A percentile compares a stretch with the other conserved stretches of the same genome.
These are phyloP conservation scores for Podospora anserina DNA, from an alignment of 495 filamentous ascomycete species.

Conservation along the genomic window DNA sequence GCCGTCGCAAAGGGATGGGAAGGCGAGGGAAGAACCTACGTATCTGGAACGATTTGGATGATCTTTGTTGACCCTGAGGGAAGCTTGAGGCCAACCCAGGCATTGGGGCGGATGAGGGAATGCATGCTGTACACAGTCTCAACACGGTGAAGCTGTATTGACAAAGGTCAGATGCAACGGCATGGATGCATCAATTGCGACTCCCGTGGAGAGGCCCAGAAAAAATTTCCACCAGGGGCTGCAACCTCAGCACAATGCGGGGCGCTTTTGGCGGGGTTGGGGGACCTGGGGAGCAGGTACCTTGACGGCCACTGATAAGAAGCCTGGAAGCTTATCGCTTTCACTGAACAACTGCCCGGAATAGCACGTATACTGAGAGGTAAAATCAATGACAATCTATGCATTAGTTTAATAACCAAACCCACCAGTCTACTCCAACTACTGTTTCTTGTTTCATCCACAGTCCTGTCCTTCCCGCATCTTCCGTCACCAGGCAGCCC, in stretches of 20 bases:
- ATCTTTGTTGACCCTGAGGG: constrained; percentile 65
- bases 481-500: no score
- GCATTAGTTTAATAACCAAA: background rate
- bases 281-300: constrained; percentile 7
- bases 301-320: constrained; percentile 18
- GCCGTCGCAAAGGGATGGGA: background rate
- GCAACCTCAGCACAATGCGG: constrained; percentile 11
- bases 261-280: constrained; percentile 10
- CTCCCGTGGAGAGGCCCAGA: background rate
- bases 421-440: background rate
- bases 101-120: constrained; percentile 56
- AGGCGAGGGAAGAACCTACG: constrained; percentile 54
- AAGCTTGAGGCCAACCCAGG: constrained; percentile 63
- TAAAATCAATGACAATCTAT: no score
- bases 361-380: background rate
- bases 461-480: background rate
- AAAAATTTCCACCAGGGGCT: constrained; percentile 15
- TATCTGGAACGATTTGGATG: constrained; percentile 65
- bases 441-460: background rate
- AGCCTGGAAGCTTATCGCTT: background rate
- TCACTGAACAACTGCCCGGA: background rate
- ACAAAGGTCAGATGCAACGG: background rate
- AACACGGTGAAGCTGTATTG: background rate
- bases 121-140: constrained; percentile 34
- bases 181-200: constrained; percentile 7